These are phyloP conservation scores for Musa schizocarpa DNA, from an alignment of 176 grass and related monocot species.

Conservation along the genomic window DNA sequence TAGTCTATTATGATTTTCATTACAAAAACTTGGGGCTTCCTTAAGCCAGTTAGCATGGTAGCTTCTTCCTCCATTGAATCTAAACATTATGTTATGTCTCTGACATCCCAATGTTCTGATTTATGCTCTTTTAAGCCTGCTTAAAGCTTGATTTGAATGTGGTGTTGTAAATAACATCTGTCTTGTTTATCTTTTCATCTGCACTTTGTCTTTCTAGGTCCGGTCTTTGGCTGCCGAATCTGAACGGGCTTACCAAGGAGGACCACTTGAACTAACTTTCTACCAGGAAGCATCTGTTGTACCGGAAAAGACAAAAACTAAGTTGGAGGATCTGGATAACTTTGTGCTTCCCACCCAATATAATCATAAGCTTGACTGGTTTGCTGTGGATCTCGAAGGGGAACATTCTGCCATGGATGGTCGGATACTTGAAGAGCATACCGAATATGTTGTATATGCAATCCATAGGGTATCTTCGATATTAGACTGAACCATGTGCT, in stretches of 20 bases:
- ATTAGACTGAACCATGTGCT: not conserved
- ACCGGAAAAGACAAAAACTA: not conserved
- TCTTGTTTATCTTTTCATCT: not conserved
- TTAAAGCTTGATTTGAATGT: not conserved
- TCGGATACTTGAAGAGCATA: slow-evolving; percentile 87
- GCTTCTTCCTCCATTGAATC: not conserved
- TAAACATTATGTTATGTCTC: not conserved
- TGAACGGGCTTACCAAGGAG: slow-evolving; percentile 77
- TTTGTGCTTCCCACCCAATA: slow-evolving; percentile 55
- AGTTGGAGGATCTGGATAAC: slow-evolving; percentile 32
- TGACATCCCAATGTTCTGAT: not conserved
- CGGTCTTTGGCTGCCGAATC: slow-evolving; percentile 89
- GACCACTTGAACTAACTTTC: slow-evolving; percentile 66
- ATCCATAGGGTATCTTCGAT: slow-evolving; percentile 64
- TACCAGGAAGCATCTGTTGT: slow-evolving; percentile 55
- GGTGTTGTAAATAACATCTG: not conserved
- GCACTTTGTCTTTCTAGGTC: slow-evolving; percentile 47
- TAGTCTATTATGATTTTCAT: not conserved
- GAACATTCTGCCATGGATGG: slow-evolving; percentile 99
- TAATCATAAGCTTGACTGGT: slow-evolving; percentile 67
- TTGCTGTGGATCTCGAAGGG: slow-evolving; percentile 91
- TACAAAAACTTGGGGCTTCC: not conserved
- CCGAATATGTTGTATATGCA: slow-evolving; percentile 86
- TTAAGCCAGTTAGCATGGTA: not conserved
- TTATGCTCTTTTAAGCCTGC: not conserved